A percentile compares a stretch with the other conserved stretches of the same genome.
Conservation (phyloP, 768 basidiomycete species). For the Boletus tylopilopsis region DNA sequence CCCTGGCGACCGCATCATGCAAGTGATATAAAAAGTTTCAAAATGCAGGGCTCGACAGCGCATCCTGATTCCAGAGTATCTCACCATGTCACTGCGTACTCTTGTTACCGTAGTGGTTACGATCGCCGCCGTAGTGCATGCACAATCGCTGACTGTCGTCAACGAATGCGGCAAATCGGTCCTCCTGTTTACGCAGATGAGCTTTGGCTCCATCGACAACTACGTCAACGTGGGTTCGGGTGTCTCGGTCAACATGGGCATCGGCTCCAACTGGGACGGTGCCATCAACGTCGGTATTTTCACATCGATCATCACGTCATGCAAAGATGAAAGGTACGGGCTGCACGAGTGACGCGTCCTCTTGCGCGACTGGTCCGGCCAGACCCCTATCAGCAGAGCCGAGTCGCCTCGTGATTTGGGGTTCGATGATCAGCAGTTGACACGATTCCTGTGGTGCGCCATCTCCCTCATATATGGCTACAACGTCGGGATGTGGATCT, state of each 20-base stretch:
- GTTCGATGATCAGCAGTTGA: too few relatives aligned
- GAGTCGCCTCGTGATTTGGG: constrained; percentile 10
- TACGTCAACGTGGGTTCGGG: constrained; percentile 24
- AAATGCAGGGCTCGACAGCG: too few relatives aligned
- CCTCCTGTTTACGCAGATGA: constrained; percentile 29
- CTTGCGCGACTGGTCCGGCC: constrained; percentile 29
- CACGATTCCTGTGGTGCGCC: constrained; percentile 11
- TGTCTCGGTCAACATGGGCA: constrained; percentile 26
- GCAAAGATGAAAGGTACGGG: constrained; percentile 33
- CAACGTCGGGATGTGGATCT: constrained; percentile 33
- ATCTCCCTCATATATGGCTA: constrained; percentile 33
- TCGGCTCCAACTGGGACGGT: constrained; percentile 31
- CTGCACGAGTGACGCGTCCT: constrained; percentile 16
- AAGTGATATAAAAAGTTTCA: too few relatives aligned
- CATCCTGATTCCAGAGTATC: too few relatives aligned
- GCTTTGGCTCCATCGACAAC: constrained; percentile 26
- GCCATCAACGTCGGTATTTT: constrained; percentile 27
- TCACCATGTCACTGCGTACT: too few relatives aligned
- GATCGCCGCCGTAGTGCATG: constrained; percentile 11
- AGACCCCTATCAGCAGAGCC: constrained; percentile 31
- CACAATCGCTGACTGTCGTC: constrained; percentile 28
- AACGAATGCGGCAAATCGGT: constrained; percentile 27
- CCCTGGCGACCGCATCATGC: too few relatives aligned
- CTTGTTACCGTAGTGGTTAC: too few relatives aligned
- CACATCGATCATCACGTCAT: too few relatives aligned